phyloP scores from a whole-genome alignment of 768 basidiomycete genomes.

The Hygrophoropsis aurantiaca region DNA sequence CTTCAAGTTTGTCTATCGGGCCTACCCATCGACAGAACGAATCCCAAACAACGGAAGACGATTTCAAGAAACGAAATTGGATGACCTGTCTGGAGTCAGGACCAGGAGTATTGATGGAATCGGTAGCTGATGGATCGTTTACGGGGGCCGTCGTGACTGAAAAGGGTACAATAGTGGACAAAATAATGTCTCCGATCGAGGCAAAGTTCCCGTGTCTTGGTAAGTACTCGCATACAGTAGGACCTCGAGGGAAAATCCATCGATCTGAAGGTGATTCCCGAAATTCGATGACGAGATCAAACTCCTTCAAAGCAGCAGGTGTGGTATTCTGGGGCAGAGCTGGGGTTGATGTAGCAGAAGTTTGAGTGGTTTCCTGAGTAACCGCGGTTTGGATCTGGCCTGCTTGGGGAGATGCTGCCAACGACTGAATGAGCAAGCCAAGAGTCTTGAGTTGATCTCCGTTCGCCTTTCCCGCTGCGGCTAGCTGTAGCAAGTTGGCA shows the following conservation, averaged over 20 bases:
- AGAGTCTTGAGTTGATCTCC: constrained; percentile 67
- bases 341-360: constrained; percentile 13
- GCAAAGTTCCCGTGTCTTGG: constrained; percentile 12
- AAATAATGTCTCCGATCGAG: constrained; percentile 31
- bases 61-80: constrained; percentile 48
- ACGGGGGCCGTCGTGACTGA: constrained; percentile 18
- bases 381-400: constrained; percentile 1
- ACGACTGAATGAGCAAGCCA: constrained; percentile 69
- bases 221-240: constrained; percentile 47
- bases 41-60: constrained; percentile 54
- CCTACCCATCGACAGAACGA: constrained; percentile 63
- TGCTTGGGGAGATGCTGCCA: constrained; percentile 37
- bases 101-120: constrained; percentile 13
- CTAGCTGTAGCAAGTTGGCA: constrained; percentile 62
- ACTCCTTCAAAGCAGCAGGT: constrained; percentile 51
- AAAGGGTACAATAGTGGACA: constrained; percentile 50
- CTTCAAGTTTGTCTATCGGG: constrained; percentile 48
- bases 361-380: constrained; percentile 7
- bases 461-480: constrained; percentile 59
- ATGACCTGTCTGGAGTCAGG: constrained; percentile 31
- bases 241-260: constrained; percentile 68
- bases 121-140: constrained; percentile 5
- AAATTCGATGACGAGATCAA: constrained; percentile 75
- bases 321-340: constrained; percentile 19
- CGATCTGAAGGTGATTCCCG: constrained; percentile 59